Percentiles rank a stretch among this genome's conserved stretches.
phyloP scores from a whole-genome alignment of 176 grass and related monocot genomes.

The Areca catechu region DNA sequence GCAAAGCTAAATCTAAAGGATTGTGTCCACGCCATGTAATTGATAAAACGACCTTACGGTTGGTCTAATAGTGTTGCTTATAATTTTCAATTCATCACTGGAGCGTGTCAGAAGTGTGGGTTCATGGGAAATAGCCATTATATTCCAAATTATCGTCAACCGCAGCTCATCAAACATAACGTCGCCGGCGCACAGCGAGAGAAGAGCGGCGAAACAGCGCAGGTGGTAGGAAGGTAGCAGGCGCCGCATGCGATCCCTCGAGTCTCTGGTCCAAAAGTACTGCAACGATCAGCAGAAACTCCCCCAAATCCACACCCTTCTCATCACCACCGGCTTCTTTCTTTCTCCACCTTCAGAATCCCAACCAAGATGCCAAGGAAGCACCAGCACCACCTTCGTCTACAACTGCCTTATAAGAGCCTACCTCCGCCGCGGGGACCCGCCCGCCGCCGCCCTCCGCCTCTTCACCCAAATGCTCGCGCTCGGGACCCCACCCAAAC shows the following conservation, averaged over 20 bases:
- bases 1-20: no score
- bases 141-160: no score
- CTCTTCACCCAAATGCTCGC: constrained; percentile 57
- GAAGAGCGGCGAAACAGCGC: no score
- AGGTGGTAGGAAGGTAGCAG: no score
- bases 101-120: no score
- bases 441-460: constrained; percentile 23
- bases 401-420: constrained; percentile 67
- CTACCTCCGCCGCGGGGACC: constrained; percentile 25
- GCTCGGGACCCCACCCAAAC: constrained; percentile 36
- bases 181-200: no score
- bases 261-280: constrained; percentile 31
- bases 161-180: no score
- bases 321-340: constrained; percentile 57
- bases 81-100: no score
- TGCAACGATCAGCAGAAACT: constrained; percentile 28
- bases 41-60: no score
- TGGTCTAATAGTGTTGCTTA: no score
- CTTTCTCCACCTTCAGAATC: constrained; percentile 4
- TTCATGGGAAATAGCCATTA: no score
- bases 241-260: constrained; percentile 28
- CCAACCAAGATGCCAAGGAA: not conserved
- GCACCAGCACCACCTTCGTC: constrained; percentile 23
- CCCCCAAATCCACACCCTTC: constrained; percentile 58
- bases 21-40: no score